Evolutionary conservation across 2,329 filamentous ascomycete genomes (phyloP).

Genomic region (Rhinocladiella mackenziei): DNA sequence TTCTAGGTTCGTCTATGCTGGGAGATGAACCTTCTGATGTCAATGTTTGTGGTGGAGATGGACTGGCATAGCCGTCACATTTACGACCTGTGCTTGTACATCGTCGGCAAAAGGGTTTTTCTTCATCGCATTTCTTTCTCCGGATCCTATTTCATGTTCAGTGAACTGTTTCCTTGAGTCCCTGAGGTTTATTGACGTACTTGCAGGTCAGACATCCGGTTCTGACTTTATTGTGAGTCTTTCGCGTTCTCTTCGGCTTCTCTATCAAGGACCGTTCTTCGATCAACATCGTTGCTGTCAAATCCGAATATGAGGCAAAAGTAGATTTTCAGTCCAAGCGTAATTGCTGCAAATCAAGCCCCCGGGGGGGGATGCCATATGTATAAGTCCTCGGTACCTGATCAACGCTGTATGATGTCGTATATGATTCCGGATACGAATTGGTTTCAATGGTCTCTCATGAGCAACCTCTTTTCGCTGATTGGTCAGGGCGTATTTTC

Average conservation of each 20-base stretch:
- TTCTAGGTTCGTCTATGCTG: conserved; percentile 18
- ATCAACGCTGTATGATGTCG: too few species aligned
- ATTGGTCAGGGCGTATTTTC: conserved; percentile 23
- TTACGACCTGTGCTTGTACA: conserved; percentile 35
- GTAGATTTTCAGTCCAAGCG: too few species aligned
- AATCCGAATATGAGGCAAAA: too few species aligned
- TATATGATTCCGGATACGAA: conserved; percentile 10
- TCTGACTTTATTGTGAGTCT: conserved; percentile 27
- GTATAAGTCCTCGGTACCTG: too few species aligned
- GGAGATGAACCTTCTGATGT: conserved; percentile 26
- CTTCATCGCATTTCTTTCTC: conserved; percentile 36
- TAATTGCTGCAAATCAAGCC: background rate
- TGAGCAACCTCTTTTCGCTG: background rate
- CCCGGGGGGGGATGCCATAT: too few species aligned
- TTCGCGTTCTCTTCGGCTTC: conserved; percentile 25
- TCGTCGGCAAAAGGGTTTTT: conserved; percentile 31
- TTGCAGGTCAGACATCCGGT: conserved; percentile 30
- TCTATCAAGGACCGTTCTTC: conserved; percentile 7
- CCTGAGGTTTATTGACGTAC: conserved; percentile 3
- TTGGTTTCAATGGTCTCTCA: conserved; percentile 4
- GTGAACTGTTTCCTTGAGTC: background rate
- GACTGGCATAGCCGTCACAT: conserved; percentile 32
- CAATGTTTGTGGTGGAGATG: conserved; percentile 10
- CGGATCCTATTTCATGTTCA: conserved; percentile 20
- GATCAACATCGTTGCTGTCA: conserved; percentile 5